Evolutionary conservation across 2,329 filamentous ascomycete species (phyloP), one percentile per base, ranked within the genome.

Genomic region (Alternaria gansuensis): DNA sequence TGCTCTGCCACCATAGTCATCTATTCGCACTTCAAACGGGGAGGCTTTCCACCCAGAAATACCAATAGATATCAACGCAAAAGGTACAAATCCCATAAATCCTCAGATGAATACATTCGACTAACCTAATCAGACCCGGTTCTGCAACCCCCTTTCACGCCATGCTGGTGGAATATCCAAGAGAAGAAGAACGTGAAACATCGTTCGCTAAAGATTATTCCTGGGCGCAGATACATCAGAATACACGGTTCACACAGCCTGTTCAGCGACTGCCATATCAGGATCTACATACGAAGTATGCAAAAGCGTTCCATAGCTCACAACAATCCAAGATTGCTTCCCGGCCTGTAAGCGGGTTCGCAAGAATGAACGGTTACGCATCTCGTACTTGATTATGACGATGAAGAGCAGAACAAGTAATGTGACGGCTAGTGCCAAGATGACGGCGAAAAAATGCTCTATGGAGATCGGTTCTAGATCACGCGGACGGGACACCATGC

Each of bases 381-480:
- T 17, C 21, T 54, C 43, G 9, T 54, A 50, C 14, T 36, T 49
- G 3, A 39, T 21, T 14, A 54, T n/a, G 5, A 50, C 14, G 6
- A 54, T 26, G 34, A 24, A 29, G 21, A 54, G 28, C 9, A 54
- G 21, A 2, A 50, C 14, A 7, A 49, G 13, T 28, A 54, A 50
- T 3, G 33, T 26, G 10, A 21, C 14, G 9, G 24, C 26, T 13
- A 50, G n/a, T 1, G 14, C n/a, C 26, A 50, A 23, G 28, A 54
- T 54, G 2, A 40, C 9, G 10, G n/a, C 10, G 6, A 54, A 54
- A 10, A 40, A 49, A 23, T 40, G 17, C 17, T 36, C 33, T 3
- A 49, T 54, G 13, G 52, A 31, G 14, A 33, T 26, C 36, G 44
- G 44, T 34, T 26, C 31, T 14, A 48, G 31, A 48, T 48, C 31